These are phyloP conservation scores for Daldinia eschscholtzii DNA, from an alignment of 2,329 filamentous ascomycete species.

Conservation along the genomic window DNA sequence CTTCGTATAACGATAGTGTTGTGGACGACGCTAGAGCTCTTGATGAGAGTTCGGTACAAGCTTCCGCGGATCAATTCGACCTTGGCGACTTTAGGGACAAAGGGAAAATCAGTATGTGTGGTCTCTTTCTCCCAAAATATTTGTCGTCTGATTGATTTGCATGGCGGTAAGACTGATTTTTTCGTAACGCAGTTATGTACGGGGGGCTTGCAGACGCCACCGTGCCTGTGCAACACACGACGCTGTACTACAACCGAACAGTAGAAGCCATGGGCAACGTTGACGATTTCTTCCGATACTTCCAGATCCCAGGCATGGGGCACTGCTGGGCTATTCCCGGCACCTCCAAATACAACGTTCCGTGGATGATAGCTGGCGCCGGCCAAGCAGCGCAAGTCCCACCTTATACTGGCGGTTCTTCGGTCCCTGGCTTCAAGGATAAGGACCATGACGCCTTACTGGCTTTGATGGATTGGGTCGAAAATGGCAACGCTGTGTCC, in stretches of 20 bases:
- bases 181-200: constrained; percentile 46
- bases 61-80: constrained; percentile 50
- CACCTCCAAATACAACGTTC: constrained; percentile 46
- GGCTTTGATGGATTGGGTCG: constrained; percentile 52
- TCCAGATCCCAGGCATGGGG: constrained; percentile 60
- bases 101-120: constrained; percentile 48
- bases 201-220: constrained; percentile 50
- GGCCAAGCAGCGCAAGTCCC: constrained; percentile 49
- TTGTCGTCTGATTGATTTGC: not conserved
- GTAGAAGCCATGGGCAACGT: constrained; percentile 51
- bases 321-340: constrained; percentile 55
- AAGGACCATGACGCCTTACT: constrained; percentile 48
- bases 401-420: constrained; percentile 48
- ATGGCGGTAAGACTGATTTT: constrained; percentile 14
- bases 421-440: constrained; percentile 48
- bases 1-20: constrained; percentile 49
- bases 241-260: constrained; percentile 48
- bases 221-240: constrained; percentile 48
- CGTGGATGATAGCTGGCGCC: constrained; percentile 50
- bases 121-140: not conserved
- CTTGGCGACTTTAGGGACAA: constrained; percentile 47
- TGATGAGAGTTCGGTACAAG: constrained; percentile 44
- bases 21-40: constrained; percentile 44
- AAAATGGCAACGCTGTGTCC: constrained; percentile 44
- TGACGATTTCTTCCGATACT: constrained; percentile 62